Base-by-base conservation (phyloP, 2,329 filamentous ascomycete species). In the Fusarium paranaense region DNA sequence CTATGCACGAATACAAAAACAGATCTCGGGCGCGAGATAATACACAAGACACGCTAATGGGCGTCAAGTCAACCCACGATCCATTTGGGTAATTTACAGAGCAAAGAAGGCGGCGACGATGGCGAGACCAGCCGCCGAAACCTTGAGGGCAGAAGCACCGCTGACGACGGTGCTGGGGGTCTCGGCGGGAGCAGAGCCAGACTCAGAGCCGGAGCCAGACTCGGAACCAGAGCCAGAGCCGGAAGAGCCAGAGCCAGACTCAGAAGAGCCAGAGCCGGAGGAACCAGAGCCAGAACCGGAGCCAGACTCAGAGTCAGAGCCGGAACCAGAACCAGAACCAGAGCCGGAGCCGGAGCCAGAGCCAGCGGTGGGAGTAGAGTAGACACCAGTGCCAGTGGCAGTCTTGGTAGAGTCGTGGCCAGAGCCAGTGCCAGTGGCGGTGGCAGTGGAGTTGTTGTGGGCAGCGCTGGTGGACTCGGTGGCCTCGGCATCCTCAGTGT, bases 391-490 rank as follows among this genome's bases (percentile, higher is more conserved):
- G 22, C 57, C 73, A 10, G 68, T 72, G 32, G 66, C 65, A 59
- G 70, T 68, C 52, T 62, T 30, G 37, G 42, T 50, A 42, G 69
- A 57, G 9, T 59, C 64, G 45, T 37, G 84, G 84, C 88, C 90
- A 75, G 82, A 57, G 33, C 32, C 85, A 63, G 89, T 83, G 80
- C 89, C 83, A 81, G 86, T 90, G 54, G 81, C 80, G 47, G 88
- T 84, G 32, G 79, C 85, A 73, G 86, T 88, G 67, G 83, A 90
- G 75, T 90, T 83, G 77, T 89, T 81, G 66, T 87, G 80, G 86
- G 87, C 71, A 18, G 73, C 80, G 52, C 88, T 84, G 40, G 79
- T 85, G 22, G 63, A 63, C 45, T 30, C 45, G 73, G 86, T 88
- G 66, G 82, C 89, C 73, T 25, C 33, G 14, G 32, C 22, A 22